Percentiles rank a stretch among this genome's conserved stretches.
phyloP scores from a whole-genome alignment of 192 early-diverging fungal species.

The Allomyces javanicus region DNA sequence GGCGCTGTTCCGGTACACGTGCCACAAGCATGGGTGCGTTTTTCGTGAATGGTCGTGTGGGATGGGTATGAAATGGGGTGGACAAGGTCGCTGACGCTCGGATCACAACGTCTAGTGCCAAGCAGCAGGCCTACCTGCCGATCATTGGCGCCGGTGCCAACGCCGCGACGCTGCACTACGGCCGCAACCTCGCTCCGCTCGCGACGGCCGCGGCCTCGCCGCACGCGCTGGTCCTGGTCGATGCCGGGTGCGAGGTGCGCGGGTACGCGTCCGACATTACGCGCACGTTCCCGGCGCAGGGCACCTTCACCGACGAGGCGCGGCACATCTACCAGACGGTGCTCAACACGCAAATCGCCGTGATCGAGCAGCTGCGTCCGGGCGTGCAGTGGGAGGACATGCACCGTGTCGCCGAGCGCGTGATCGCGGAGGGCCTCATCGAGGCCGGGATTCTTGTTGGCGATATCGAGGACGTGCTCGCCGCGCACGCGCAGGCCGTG shows the following conservation, averaged over 20 bases:
- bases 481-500: constrained; percentile 46
- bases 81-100: neutral
- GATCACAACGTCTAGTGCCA: constrained; percentile 11
- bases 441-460: constrained; percentile 53
- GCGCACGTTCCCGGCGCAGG: constrained; percentile 61
- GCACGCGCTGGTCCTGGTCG: constrained; percentile 50
- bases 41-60: no score
- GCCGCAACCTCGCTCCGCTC: constrained; percentile 43
- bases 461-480: constrained; percentile 32
- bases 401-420: constrained; percentile 42
- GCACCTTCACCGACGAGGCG: constrained; percentile 46
- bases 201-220: constrained; percentile 6
- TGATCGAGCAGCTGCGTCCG: constrained; percentile 37
- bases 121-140: constrained; percentile 62
- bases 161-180: constrained; percentile 68
- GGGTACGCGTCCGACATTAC: constrained; percentile 85
- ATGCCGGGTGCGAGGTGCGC: constrained; percentile 60
- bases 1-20: constrained; percentile 57
- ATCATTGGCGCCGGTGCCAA: constrained; percentile 63
- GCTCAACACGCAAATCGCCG: constrained; percentile 60
- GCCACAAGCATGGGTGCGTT: constrained; percentile 24
- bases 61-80: no score
- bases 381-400: constrained; percentile 74
- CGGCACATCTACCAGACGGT: constrained; percentile 60
- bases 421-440: constrained; percentile 46